Evolutionary conservation across 2,329 filamentous ascomycete genomes (phyloP).

Genomic region (Trichoderma afroharzianum): DNA sequence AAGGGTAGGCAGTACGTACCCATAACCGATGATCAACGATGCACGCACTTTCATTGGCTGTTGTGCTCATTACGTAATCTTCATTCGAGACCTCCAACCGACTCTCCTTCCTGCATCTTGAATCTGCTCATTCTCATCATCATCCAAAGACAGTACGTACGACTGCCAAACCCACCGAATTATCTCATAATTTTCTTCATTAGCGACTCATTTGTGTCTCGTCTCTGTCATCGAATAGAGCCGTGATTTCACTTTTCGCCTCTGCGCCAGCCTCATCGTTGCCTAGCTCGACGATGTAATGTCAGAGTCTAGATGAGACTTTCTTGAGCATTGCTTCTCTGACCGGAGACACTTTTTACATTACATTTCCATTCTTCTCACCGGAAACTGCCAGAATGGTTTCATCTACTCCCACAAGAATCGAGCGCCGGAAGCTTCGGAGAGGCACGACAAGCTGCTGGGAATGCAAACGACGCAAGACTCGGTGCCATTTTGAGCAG

Average conservation of each 20-base stretch:
- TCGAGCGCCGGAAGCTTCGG: neutral
- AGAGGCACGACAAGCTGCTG: conserved; percentile 10
- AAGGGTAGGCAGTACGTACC: neutral
- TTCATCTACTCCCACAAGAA: neutral
- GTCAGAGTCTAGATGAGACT: neutral
- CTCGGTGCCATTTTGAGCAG: neutral
- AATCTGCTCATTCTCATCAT: neutral
- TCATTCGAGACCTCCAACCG: neutral
- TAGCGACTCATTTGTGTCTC: neutral
- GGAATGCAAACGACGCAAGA: conserved; percentile 6
- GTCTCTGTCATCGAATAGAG: too few relatives aligned
- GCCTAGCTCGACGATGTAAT: neutral
- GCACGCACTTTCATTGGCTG: neutral
- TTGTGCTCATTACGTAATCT: neutral
- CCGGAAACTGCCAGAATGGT: neutral
- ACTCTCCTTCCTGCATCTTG: neutral
- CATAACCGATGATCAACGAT: neutral
- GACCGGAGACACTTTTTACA: fast-evolving
- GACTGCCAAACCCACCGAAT: neutral
- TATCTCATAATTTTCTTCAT: neutral
- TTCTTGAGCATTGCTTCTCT: neutral
- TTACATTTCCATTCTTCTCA: neutral
- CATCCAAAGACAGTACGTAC: neutral
- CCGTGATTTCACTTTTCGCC: neutral
- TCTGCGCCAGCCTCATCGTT: neutral